A percentile compares a stretch with the other conserved stretches of the same genome.
Conservation (phyloP, 2,329 filamentous ascomycete species). For the Xylariaceae sp. region DNA sequence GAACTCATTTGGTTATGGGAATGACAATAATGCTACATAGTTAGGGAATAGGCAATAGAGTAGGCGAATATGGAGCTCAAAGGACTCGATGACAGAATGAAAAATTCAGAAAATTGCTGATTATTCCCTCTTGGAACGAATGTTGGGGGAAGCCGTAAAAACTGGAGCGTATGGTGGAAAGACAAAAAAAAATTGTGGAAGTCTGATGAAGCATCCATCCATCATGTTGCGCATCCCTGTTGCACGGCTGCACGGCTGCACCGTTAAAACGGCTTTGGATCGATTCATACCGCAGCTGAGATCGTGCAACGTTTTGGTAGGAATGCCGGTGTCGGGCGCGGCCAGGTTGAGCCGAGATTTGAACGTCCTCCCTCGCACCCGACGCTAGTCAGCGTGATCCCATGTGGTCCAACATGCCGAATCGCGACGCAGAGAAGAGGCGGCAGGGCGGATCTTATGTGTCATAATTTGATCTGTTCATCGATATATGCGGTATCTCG, state of each 20-base stretch:
- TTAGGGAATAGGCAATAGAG: not conserved
- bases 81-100: not conserved
- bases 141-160: not conserved
- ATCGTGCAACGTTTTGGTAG: not conserved
- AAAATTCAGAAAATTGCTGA: not conserved
- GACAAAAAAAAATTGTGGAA: too few relatives aligned
- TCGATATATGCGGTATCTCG: not conserved
- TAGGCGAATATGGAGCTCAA: not conserved
- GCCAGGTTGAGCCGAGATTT: conserved; percentile 20
- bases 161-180: not conserved
- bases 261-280: not conserved
- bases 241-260: too few relatives aligned
- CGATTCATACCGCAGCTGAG: not conserved
- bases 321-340: conserved; percentile 28
- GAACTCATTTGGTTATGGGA: not conserved
- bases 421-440: conserved; percentile 4
- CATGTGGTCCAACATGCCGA: not conserved
- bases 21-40: not conserved
- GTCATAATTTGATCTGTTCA: conserved; percentile 12
- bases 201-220: too few relatives aligned
- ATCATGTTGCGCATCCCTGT: not conserved
- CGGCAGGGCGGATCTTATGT: conserved; percentile 24
- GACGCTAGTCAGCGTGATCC: conserved; percentile 17
- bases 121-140: not conserved
- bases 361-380: conserved; percentile 7